Evolutionary conservation across 2,329 filamentous ascomycete species (phyloP).

Genomic region (Arthroderma uncinatum): DNA sequence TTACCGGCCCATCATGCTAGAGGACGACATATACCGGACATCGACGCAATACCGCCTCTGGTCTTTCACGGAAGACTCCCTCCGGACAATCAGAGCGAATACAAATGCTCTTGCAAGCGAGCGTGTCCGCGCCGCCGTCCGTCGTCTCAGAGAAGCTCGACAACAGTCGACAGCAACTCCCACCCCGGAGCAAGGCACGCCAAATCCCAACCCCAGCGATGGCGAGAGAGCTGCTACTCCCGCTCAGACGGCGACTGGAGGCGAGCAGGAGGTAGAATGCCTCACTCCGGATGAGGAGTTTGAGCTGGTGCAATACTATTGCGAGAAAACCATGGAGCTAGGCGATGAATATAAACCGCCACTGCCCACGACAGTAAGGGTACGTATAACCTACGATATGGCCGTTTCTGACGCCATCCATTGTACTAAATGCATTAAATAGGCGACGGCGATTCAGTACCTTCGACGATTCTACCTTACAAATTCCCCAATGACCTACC

Average conservation of each 20-base stretch:
- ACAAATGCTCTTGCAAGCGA: conserved; percentile 72
- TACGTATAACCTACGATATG: conserved; percentile 36
- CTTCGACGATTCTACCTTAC: conserved; percentile 90
- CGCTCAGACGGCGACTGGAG: conserved; percentile 4
- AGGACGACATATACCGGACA: conserved; percentile 82
- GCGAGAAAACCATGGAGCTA: conserved; percentile 47
- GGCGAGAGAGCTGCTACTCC: conserved; percentile 3
- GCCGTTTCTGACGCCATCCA: not conserved
- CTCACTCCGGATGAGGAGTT: conserved; percentile 75
- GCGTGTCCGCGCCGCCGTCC: conserved; percentile 49
- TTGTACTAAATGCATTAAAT: conserved; percentile 27
- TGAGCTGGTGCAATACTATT: conserved; percentile 70
- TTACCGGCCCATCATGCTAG: conserved; percentile 48
- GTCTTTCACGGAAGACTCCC: conserved; percentile 70
- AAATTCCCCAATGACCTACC: conserved; percentile 93
- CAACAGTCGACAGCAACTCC: not conserved
- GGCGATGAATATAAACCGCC: conserved; percentile 47
- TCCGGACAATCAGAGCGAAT: conserved; percentile 59
- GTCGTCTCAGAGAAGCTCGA: conserved; percentile 32
- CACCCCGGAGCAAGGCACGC: not conserved
- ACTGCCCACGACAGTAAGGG: conserved; percentile 50
- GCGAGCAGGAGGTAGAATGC: conserved; percentile 53
- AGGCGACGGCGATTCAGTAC: conserved; percentile 77
- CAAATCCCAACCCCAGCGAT: conserved; percentile 1
- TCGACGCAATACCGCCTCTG: conserved; percentile 86